A percentile compares a stretch with the other conserved stretches of the same genome.
phyloP scores from a whole-genome alignment of 2,329 filamentous ascomycete genomes.

The Aspergillus texensis region DNA sequence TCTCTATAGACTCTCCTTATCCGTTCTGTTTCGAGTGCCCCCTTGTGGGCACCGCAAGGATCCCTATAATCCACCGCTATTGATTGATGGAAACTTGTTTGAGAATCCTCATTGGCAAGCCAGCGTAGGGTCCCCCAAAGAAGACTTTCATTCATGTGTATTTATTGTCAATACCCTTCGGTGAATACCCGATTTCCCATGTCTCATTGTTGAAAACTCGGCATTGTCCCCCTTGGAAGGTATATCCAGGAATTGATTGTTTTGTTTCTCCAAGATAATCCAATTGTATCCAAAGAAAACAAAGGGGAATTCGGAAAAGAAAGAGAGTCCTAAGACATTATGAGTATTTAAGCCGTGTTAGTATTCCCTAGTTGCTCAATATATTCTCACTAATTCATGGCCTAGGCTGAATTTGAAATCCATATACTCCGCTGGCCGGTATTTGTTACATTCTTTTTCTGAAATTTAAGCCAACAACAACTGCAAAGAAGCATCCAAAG shows the following conservation, averaged over 20 bases:
- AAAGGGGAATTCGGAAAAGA: neutral
- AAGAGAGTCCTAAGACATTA: neutral
- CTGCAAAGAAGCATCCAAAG: neutral
- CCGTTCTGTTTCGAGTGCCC: slow-evolving; percentile 2
- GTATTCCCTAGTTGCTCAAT: neutral
- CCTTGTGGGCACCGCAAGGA: slow-evolving; percentile 4
- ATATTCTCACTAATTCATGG: neutral
- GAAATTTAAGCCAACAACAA: neutral
- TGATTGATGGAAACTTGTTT: neutral
- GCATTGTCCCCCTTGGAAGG: neutral
- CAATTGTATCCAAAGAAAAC: neutral
- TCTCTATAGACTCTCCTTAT: slow-evolving; percentile 11
- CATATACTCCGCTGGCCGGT: slow-evolving; percentile 20
- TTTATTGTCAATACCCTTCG: neutral
- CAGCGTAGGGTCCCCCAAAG: neutral
- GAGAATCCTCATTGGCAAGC: neutral
- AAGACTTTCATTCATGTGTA: neutral
- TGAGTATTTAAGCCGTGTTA: slow-evolving; percentile 3
- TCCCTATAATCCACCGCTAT: neutral
- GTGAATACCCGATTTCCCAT: neutral
- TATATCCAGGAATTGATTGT: neutral
- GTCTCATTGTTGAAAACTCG: neutral
- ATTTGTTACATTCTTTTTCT: slow-evolving; percentile 8
- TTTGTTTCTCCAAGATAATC: neutral
- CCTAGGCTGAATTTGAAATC: neutral